These are phyloP conservation scores for Suhomyces wounanorum DNA, from an alignment of 1,139 yeast species.

Conservation along the genomic window DNA sequence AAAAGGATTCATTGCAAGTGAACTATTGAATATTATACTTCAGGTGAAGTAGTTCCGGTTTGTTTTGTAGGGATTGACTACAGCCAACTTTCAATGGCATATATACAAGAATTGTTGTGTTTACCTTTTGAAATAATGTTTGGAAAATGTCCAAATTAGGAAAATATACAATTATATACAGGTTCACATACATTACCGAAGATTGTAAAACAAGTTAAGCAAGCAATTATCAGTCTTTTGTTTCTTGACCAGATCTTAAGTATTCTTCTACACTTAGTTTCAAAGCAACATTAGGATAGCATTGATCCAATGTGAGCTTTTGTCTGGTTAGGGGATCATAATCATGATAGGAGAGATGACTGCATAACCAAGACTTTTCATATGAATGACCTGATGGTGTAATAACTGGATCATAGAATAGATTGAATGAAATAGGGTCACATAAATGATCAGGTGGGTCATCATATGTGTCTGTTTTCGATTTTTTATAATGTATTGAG, in stretches of 20 bases:
- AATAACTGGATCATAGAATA: slow-evolving; percentile 49
- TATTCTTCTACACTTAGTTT: slow-evolving; percentile 18
- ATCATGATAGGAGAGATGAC: slow-evolving; percentile 35
- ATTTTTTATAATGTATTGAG: slow-evolving; percentile 23
- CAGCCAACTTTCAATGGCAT: background rate
- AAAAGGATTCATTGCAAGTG: slow-evolving; percentile 33
- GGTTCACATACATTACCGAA: background rate
- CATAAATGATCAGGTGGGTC: slow-evolving; percentile 46
- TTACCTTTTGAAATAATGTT: background rate
- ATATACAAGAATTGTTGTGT: background rate
- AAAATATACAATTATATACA: background rate
- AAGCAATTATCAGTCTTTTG: background rate
- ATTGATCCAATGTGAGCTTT: slow-evolving; percentile 20
- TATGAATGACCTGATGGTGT: slow-evolving; percentile 52
- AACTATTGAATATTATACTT: background rate
- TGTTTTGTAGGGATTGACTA: background rate
- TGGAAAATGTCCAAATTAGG: background rate
- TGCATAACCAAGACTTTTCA: slow-evolving; percentile 42
- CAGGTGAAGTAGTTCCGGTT: background rate
- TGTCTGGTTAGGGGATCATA: slow-evolving; percentile 40
- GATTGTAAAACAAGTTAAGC: background rate
- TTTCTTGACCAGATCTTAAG: background rate
- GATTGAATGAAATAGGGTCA: slow-evolving; percentile 50
- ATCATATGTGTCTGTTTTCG: background rate
- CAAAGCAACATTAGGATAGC: slow-evolving; percentile 22